A percentile compares a stretch with the other conserved stretches of the same genome.
phyloP scores from a whole-genome alignment of 2,329 filamentous ascomycete genomes.

The Apiospora phragmitis region DNA sequence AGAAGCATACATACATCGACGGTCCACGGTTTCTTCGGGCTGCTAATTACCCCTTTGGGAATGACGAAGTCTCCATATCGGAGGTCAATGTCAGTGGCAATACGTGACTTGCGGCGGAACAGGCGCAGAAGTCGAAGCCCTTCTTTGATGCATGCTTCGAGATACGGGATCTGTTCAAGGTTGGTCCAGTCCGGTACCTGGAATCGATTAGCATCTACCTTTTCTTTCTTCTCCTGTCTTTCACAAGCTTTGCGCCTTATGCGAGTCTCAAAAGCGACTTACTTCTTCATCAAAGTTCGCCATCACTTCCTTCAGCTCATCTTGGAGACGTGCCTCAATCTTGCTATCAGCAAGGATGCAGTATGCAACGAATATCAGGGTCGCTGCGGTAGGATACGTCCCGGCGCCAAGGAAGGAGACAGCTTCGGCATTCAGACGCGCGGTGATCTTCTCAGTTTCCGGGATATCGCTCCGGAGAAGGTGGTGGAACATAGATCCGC shows the following conservation, averaged over 20 bases:
- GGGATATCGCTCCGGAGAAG: slow-evolving; percentile 15
- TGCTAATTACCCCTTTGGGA: slow-evolving; percentile 8
- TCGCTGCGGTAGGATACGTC: background rate
- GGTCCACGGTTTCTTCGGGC: background rate
- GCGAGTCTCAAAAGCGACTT: too few relatives aligned
- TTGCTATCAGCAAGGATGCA: background rate
- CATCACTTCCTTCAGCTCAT: background rate
- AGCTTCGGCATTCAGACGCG: slow-evolving; percentile 10
- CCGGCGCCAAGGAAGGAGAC: slow-evolving; percentile 11
- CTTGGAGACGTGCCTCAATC: background rate
- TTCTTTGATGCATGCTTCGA: slow-evolving; percentile 16
- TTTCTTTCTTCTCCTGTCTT: too few relatives aligned
- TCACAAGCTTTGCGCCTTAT: too few relatives aligned
- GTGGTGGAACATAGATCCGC: slow-evolving; percentile 14
- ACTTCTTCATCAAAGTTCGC: too few relatives aligned
- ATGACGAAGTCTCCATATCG: slow-evolving; percentile 12
- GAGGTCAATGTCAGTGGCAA: slow-evolving; percentile 5
- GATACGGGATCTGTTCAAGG: slow-evolving; percentile 13
- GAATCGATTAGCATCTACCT: too few relatives aligned
- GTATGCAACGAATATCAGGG: background rate
- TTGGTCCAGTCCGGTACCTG: slow-evolving; percentile 8
- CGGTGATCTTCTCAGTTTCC: slow-evolving; percentile 11
- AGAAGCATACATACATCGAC: too few relatives aligned
- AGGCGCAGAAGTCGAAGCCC: slow-evolving; percentile 7
- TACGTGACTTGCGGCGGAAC: slow-evolving; percentile 5